Conservation (phyloP, 2,329 filamentous ascomycete genomes). For the Colletotrichum orbiculare region DNA sequence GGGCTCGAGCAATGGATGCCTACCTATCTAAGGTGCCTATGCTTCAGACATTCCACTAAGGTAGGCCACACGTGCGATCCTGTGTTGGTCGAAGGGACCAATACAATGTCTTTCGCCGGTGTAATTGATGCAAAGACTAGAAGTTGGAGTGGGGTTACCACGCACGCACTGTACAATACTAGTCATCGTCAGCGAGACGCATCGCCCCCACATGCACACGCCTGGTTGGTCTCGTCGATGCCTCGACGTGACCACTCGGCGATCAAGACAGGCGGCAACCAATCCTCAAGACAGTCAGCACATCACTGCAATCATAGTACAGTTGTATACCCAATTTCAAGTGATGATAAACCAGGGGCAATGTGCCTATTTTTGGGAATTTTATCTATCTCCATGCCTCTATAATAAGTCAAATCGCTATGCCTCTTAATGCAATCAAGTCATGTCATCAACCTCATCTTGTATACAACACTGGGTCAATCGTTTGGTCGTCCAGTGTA, state of each 20-base stretch:
- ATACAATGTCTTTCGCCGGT: no score
- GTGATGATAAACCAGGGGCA: constrained; percentile 1
- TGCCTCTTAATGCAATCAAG: constrained; percentile 25
- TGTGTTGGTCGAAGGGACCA: no score
- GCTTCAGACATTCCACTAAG: no score
- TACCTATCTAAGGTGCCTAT: no score
- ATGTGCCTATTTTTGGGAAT: constrained; percentile 1
- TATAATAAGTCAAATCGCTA: constrained; percentile 34
- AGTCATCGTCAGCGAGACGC: no score
- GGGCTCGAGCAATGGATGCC: no score
- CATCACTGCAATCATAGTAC: not conserved
- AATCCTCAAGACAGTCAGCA: not conserved
- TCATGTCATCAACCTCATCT: constrained; percentile 29
- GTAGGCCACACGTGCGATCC: no score
- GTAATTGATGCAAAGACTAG: no score
- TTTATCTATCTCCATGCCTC: constrained; percentile 22
- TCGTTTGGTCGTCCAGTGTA: not conserved
- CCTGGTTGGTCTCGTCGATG: not conserved
- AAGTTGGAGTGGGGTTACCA: no score
- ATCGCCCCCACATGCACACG: not conserved
- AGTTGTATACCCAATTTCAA: not conserved
- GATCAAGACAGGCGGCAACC: not conserved
- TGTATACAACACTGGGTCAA: constrained; percentile 16
- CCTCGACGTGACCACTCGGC: constrained; percentile 12
- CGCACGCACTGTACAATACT: no score